phyloP scores from a whole-genome alignment of 2,329 filamentous ascomycete genomes.

The Pyrenophora seminiperda region DNA sequence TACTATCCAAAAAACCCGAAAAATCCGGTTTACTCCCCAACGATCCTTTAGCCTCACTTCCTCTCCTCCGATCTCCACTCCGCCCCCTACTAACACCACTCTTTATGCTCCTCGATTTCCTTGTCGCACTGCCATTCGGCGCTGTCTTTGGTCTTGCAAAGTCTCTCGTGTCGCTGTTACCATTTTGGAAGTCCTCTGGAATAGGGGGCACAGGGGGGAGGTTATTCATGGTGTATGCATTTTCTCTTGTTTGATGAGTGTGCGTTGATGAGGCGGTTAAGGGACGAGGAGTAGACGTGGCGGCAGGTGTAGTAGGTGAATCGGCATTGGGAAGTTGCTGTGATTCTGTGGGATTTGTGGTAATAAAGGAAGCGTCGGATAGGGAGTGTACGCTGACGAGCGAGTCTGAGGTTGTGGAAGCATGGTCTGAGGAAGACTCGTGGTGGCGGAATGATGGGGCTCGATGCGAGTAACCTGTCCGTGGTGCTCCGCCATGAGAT shows the following conservation, averaged over 20 bases:
- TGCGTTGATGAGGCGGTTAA: conserved; percentile 6
- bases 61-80: conserved; percentile 26
- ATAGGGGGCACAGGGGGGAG: conserved; percentile 45
- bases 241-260: conserved; percentile 20
- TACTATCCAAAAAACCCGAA: conserved; percentile 41
- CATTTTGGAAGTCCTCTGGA: conserved; percentile 33
- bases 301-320: conserved; percentile 25
- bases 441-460: conserved; percentile 30
- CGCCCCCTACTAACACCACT: conserved; percentile 26
- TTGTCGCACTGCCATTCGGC: conserved; percentile 21
- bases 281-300: conserved; percentile 31
- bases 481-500: conserved; percentile 31
- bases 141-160: conserved; percentile 31
- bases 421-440: conserved; percentile 52
- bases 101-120: conserved; percentile 37
- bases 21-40: conserved; percentile 35
- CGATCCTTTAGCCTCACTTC: conserved; percentile 9
- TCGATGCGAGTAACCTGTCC: conserved; percentile 39
- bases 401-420: conserved; percentile 66
- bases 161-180: conserved; percentile 13
- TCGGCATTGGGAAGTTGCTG: conserved; percentile 2
- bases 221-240: conserved; percentile 19
- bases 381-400: conserved; percentile 72
- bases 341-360: conserved; percentile 26
- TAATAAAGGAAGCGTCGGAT: conserved; percentile 64